A percentile compares a stretch with the other conserved stretches of the same genome.
Conservation (phyloP, 2,329 filamentous ascomycete species). For the Curvularia spicifera region DNA sequence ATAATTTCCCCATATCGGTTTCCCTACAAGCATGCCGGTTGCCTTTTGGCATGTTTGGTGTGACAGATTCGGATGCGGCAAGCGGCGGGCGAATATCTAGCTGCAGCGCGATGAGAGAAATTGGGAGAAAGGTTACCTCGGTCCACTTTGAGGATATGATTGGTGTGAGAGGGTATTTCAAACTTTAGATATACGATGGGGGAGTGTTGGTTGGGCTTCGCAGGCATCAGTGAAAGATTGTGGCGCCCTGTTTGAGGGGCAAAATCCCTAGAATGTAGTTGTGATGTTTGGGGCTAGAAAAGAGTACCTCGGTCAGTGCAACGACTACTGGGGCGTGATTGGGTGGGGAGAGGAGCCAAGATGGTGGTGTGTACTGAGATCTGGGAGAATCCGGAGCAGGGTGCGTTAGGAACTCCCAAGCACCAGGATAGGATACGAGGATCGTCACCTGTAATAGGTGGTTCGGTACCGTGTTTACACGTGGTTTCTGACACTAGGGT, state of each 20-base stretch:
- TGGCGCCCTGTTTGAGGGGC: neutral
- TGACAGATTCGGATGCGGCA: neutral
- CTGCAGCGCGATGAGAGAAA: neutral
- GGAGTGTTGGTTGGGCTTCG: too few species aligned
- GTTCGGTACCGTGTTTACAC: neutral
- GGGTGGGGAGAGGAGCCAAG: neutral
- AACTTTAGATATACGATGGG: neutral
- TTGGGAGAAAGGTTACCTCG: constrained; percentile 3
- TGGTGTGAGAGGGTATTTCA: neutral
- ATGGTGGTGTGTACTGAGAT: neutral
- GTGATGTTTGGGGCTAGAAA: neutral
- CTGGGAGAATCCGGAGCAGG: constrained; percentile 3
- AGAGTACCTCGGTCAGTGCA: constrained; percentile 7
- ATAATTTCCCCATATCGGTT: neutral
- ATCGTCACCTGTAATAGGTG: constrained; percentile 9
- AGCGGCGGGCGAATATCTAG: neutral
- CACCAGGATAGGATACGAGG: constrained; percentile 18
- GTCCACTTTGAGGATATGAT: neutral
- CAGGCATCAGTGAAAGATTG: neutral
- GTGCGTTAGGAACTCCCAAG: constrained; percentile 17
- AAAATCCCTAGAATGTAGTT: neutral
- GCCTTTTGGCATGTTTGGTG: neutral
- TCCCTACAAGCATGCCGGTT: neutral
- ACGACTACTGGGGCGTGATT: constrained; percentile 2
- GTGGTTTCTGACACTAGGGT: neutral